These are phyloP conservation scores for Sutorius eximius DNA, from an alignment of 1,284 basidiomycete species.

Conservation along the genomic window DNA sequence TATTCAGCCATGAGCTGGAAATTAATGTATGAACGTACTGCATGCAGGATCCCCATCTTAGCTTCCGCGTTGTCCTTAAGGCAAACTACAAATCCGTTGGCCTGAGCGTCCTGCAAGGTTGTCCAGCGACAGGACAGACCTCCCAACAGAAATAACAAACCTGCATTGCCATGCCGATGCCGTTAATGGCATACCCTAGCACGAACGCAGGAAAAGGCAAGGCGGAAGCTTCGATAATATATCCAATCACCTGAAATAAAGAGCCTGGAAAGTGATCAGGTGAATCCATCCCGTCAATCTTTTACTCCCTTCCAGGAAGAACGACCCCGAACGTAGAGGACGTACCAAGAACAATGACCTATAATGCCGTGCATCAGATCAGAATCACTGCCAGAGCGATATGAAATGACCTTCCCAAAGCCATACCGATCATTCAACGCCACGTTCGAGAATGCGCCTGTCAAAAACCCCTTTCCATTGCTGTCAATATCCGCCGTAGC, in stretches of 20 bases:
- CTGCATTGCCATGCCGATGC: conserved; percentile 56
- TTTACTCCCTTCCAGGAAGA: not conserved
- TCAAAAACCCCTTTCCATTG: conserved; percentile 27
- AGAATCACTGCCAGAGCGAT: not conserved
- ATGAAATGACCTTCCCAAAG: conserved; percentile 33
- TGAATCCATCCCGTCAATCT: not conserved
- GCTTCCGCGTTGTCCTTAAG: conserved; percentile 29
- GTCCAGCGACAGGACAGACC: not conserved
- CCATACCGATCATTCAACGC: conserved; percentile 30
- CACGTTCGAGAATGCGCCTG: conserved; percentile 33
- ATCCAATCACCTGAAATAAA: conserved; percentile 42
- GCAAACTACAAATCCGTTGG: conserved; percentile 34
- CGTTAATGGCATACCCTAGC: conserved; percentile 57
- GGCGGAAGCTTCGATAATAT: conserved; percentile 54
- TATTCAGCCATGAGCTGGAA: not conserved
- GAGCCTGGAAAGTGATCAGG: conserved; percentile 30
- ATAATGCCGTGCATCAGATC: conserved; percentile 1
- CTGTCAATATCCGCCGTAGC: conserved; percentile 4
- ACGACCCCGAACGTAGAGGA: not conserved
- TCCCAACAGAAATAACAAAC: conserved; percentile 14
- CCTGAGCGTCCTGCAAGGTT: conserved; percentile 29
- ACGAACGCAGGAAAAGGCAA: conserved; percentile 66
- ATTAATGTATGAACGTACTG: conserved; percentile 15
- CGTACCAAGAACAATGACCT: conserved; percentile 34
- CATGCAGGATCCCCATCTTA: conserved; percentile 35